Evolutionary conservation across 345 rosid species (phyloP), one percentile per base, ranked within the genome.

Genomic region (Pistacia integerrima): DNA sequence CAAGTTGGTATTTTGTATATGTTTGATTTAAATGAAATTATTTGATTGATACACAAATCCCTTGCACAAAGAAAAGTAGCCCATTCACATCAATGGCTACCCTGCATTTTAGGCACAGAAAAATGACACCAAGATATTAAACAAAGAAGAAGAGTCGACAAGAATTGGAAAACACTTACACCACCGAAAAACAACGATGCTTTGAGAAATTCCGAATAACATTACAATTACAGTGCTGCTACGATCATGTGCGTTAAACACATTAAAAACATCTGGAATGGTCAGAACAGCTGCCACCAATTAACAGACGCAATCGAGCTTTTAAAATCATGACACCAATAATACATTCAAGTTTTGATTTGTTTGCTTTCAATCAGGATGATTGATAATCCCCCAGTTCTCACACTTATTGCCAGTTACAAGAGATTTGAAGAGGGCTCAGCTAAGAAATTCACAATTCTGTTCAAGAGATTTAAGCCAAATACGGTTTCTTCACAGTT

Each of bases 401-500:
- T 62, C 67, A 35, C 54, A 28, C 4, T 25, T 22, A 67, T 12
- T 22, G 3, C 52, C n/a, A 35, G 1, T 51, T 46, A 74, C n/a
- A 22, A 30, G 55, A 4, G 7, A 11, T 16, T 38, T 16, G 49
- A n/a, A 67, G 81, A 77, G 73, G 84, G 56, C 76, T 93, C 97
- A 65, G 69, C 88, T 76, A 88, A 80, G 76, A 92, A 90, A 79
- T 85, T 91, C 63, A 90, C 93, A 28, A 91, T 84, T 81, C 93
- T 89, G 81, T 93, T 93, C 85, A 96, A 83, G 63, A 93, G 78
- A 81, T 96, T 96, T 71, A 92, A 80, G 78, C 97, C 99, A 73
- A 96, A 93, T 22, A 96, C 94, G 0, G 98, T 93, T 82, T 96
- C 98, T 83, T 96, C 93, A 64, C 98, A 93, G 74, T 96, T 96